Evolutionary conservation across 768 basidiomycete species (phyloP).

Genomic region (Kwoniella pini): DNA sequence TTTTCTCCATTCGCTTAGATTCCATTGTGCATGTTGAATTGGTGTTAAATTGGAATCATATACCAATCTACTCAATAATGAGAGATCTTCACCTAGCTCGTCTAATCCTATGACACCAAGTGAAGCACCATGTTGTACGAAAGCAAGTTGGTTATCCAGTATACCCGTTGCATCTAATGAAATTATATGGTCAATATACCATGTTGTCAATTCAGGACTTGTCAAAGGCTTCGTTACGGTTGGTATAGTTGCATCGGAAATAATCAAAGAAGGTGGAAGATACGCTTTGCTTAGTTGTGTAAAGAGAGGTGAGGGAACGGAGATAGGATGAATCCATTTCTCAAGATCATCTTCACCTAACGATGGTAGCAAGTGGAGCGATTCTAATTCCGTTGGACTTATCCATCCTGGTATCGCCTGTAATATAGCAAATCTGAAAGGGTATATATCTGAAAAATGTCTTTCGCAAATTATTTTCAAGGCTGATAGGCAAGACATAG

Average conservation of each 20-base stretch:
- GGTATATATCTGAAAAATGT: slow-evolving; percentile 66
- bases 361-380: slow-evolving; percentile 21
- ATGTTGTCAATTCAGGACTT: slow-evolving; percentile 62
- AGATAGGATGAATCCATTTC: slow-evolving; percentile 1
- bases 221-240: slow-evolving; percentile 59
- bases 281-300: not conserved
- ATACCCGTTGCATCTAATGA: slow-evolving; percentile 70
- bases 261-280: not conserved
- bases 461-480: slow-evolving; percentile 64
- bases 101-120: slow-evolving; percentile 76
- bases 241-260: slow-evolving; percentile 18
- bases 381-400: slow-evolving; percentile 59
- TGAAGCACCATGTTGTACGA: slow-evolving; percentile 83
- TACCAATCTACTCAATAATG: slow-evolving; percentile 77
- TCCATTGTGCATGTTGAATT: slow-evolving; percentile 65
- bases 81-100: slow-evolving; percentile 85
- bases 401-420: slow-evolving; percentile 73
- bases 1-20: slow-evolving; percentile 69
- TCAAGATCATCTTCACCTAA: slow-evolving; percentile 18
- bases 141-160: slow-evolving; percentile 73
- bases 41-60: slow-evolving; percentile 64
- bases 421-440: slow-evolving; percentile 69
- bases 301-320: not conserved
- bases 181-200: slow-evolving; percentile 74
- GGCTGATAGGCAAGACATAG: slow-evolving; percentile 63